Percentiles rank a stretch among this genome's conserved stretches.
phyloP scores from a whole-genome alignment of 176 grass and related monocot species.

The Cocos nucifera region DNA sequence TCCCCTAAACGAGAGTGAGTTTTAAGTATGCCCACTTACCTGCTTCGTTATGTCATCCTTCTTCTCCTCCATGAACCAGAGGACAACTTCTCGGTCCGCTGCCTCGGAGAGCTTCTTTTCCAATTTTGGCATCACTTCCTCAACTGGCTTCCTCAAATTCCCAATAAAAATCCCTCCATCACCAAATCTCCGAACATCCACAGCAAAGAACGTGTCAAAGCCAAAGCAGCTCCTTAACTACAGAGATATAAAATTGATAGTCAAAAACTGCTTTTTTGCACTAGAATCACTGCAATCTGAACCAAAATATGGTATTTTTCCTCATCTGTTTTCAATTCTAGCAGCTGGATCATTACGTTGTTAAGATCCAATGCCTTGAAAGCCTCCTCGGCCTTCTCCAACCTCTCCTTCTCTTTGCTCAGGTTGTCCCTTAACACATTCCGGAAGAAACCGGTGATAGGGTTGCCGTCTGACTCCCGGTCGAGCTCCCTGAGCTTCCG shows the following conservation, averaged over 20 bases:
- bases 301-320: no score
- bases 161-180: conserved; percentile 92
- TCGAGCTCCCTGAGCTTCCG: conserved; percentile 74
- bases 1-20: no score
- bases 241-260: neutral
- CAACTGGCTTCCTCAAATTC: conserved; percentile 69
- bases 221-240: conserved; percentile 94
- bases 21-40: conserved; percentile 18
- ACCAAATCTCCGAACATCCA: conserved; percentile 79
- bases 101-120: conserved; percentile 90
- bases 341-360: conserved; percentile 29
- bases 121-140: conserved; percentile 69
- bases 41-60: conserved; percentile 74
- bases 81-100: conserved; percentile 71
- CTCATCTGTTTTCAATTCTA: no score
- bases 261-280: neutral
- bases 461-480: conserved; percentile 69
- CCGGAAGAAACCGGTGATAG: conserved; percentile 40
- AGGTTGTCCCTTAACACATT: conserved; percentile 49
- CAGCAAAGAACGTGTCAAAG: conserved; percentile 86
- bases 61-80: conserved; percentile 97
- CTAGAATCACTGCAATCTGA: neutral
- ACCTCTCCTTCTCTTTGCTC: conserved; percentile 59
- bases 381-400: conserved; percentile 70
- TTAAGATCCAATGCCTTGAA: conserved; percentile 91